Percentiles rank a stretch among this genome's conserved stretches.
phyloP scores from a whole-genome alignment of 768 basidiomycete genomes.

The Cystofilobasidium bisporidii region DNA sequence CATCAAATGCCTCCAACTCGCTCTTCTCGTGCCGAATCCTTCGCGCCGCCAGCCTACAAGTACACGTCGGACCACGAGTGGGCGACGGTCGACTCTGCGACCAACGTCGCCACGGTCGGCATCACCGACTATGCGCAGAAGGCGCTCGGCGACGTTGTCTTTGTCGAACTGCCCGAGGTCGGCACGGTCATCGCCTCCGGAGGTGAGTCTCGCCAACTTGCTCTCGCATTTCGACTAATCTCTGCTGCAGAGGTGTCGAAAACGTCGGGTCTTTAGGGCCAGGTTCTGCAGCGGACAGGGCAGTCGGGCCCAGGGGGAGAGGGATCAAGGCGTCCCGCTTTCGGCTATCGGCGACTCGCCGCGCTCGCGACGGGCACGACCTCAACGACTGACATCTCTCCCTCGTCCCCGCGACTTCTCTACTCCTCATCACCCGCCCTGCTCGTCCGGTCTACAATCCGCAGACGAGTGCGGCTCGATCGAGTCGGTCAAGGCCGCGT shows the following conservation, averaged over 20 bases:
- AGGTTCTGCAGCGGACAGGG: no score
- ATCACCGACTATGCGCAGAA: constrained; percentile 90
- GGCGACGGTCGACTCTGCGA: constrained; percentile 64
- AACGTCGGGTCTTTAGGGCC: no score
- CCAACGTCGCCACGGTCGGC: constrained; percentile 65
- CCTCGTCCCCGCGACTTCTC: not conserved
- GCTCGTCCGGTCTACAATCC: no score
- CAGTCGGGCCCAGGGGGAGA: not conserved
- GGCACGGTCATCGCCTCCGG: constrained; percentile 59
- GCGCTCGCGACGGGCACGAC: no score
- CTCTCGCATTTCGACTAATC: not conserved
- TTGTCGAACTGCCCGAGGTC: constrained; percentile 71
- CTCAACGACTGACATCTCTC: not conserved
- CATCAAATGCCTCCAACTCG: not conserved
- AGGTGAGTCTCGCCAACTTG: constrained; percentile 49
- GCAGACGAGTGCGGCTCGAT: constrained; percentile 80
- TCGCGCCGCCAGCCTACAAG: constrained; percentile 52
- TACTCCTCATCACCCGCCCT: no score
- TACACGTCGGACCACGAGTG: constrained; percentile 86
- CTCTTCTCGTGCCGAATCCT: not conserved
- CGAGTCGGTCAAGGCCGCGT: constrained; percentile 92
- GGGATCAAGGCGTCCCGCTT: no score
- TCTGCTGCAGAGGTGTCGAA: no score
- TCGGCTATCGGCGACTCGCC: no score
- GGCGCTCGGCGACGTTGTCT: constrained; percentile 90